Evolutionary conservation across 108 stramenopile genomes (phyloP).

Genomic region (Bacterosira constricta): DNA sequence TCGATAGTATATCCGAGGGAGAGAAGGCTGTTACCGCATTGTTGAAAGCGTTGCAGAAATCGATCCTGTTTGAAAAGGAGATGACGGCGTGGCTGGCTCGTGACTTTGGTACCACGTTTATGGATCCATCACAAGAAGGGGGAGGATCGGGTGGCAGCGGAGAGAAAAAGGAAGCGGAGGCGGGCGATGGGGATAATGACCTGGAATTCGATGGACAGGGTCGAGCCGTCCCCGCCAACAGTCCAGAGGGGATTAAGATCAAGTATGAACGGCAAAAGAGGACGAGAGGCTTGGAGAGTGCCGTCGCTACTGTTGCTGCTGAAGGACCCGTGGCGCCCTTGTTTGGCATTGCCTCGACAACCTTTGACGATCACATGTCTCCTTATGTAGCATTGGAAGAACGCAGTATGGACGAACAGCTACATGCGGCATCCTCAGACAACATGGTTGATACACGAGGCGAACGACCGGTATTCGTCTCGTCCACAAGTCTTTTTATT

Average conservation of each 20-base stretch:
- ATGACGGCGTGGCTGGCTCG: constrained; percentile 81
- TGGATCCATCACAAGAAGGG: neutral
- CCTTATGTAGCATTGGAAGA: constrained; percentile 94
- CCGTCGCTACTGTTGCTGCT: constrained; percentile 35
- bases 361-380: constrained; percentile 96
- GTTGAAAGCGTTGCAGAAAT: constrained; percentile 93
- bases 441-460: constrained; percentile 90
- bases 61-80: constrained; percentile 96
- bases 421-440: constrained; percentile 68
- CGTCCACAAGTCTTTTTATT: constrained; percentile 92
- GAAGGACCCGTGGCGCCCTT: constrained; percentile 65
- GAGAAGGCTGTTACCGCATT: constrained; percentile 87
- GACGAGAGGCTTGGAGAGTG: constrained; percentile 9
- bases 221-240: constrained; percentile 54
- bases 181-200: constrained; percentile 40
- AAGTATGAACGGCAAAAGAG: constrained; percentile 57
- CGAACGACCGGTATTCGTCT: constrained; percentile 92
- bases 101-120: constrained; percentile 67
- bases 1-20: constrained; percentile 41
- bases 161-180: constrained; percentile 15
- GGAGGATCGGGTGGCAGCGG: constrained; percentile 12
- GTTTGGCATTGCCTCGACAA: constrained; percentile 80
- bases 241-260: constrained; percentile 69
- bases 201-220: constrained; percentile 58
- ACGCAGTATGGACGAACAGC: constrained; percentile 91